phyloP scores from a whole-genome alignment of 108 stramenopile species.

The Cyclotella kingstonii region DNA sequence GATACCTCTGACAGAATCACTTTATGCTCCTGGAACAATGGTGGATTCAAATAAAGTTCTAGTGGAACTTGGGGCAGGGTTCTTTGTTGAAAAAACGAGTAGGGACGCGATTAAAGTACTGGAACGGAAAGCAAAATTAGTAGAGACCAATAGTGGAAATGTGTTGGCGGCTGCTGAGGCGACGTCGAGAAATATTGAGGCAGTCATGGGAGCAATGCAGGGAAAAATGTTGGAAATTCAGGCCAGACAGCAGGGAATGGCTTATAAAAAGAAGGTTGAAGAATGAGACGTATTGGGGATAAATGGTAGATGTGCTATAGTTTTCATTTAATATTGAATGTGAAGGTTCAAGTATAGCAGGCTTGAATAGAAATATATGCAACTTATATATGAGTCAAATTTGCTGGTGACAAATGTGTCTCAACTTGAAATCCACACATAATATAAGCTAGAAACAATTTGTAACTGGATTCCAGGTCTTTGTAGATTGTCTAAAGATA shows the following conservation, averaged over 20 bases:
- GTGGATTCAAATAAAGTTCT: conserved; percentile 70
- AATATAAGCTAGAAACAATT: too few species aligned
- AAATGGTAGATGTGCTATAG: too few species aligned
- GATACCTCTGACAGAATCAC: conserved; percentile 83
- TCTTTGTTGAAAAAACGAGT: conserved; percentile 72
- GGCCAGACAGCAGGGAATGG: conserved; percentile 62
- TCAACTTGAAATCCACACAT: too few species aligned
- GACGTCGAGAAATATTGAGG: conserved; percentile 66
- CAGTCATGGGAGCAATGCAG: conserved; percentile 77
- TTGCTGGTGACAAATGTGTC: too few species aligned
- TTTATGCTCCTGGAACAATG: conserved; percentile 84
- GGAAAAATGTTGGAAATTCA: conserved; percentile 86
- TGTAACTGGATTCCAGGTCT: too few species aligned
- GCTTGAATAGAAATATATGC: too few species aligned
- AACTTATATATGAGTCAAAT: too few species aligned
- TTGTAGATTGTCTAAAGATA: too few species aligned
- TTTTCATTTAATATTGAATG: too few species aligned
- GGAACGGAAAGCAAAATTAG: conserved; percentile 71
- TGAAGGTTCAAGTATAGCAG: too few species aligned
- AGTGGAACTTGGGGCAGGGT: conserved; percentile 88
- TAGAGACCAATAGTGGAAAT: conserved; percentile 82
- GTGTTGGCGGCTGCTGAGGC: conserved; percentile 63
- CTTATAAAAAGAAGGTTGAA: conserved; percentile 14
- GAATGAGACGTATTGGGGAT: too few species aligned
- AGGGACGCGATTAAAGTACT: conserved; percentile 67